Evolutionary conservation across 2,329 filamentous ascomycete genomes (phyloP), one percentile per base, ranked within the genome.

Genomic region (Claviceps sp.): DNA sequence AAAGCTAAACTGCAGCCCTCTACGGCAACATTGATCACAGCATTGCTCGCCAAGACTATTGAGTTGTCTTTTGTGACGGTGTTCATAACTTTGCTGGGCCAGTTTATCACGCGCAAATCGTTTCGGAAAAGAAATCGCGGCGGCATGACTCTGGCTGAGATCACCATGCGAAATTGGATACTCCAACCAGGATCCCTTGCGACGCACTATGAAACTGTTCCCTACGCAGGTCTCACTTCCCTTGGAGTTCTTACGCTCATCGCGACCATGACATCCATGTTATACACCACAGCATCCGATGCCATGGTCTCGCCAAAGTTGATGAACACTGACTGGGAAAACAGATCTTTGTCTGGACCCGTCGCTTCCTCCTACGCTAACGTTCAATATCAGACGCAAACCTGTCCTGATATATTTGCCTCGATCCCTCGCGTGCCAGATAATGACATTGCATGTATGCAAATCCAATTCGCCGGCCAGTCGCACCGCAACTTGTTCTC

Each of bases 11-110:
- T 90, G 16, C 70, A 71, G 0, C 81, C 82, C 0, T 75, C 81
- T 0, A 83, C 79, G 1, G 86, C 87, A 0, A 82, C 79, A 1
- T 66, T 87, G 1, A 61, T 90, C 1, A 81, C 79, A n/a, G 77
- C 85, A 0, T 66, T 88, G 2, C 69, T 88, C 38, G 84, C 87
- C 7, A 91, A 90, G 65, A 78, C 83, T 0, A 87, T 90, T 47
- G 87, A 91, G 65, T 62, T 90, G 56, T 81, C 83, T 0, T 91
- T 89, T 60, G 85, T 88, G 3, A 88, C 86, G 0, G 81, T 87
- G 0, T 86, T 88, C 54, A 83, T 90, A 1, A 77, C 83, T 0
- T 86, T 86, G 51, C 63, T 90, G 0, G 87, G 87, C 0, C 87
- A 93, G 62, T 77, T 85, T 0, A 67, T 91, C 16, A 88, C 79